phyloP scores from a whole-genome alignment of 495 filamentous ascomycete species.

The Aspergillus avenaceus region DNA sequence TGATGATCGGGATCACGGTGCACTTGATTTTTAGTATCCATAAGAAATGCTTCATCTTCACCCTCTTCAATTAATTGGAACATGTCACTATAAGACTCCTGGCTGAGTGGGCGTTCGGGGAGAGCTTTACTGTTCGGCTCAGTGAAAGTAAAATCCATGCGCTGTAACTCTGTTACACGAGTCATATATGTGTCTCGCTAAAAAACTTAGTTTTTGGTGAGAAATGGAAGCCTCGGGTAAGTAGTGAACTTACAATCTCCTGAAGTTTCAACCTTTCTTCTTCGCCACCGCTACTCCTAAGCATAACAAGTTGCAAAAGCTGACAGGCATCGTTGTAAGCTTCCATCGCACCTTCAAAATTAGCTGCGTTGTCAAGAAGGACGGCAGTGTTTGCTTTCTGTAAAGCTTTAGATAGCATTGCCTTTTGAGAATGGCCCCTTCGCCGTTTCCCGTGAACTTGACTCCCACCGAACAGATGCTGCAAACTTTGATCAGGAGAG shows the following conservation, averaged over 20 bases:
- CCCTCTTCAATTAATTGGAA: conserved; percentile 45
- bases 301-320: conserved; percentile 81
- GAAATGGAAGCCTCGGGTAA: not conserved
- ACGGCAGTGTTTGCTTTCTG: conserved; percentile 96
- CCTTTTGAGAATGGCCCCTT: conserved; percentile 66
- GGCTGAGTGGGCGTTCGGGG: conserved; percentile 72
- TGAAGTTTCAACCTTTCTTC: conserved; percentile 79
- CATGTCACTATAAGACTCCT: conserved; percentile 54
- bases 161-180: conserved; percentile 78
- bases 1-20: conserved; percentile 19
- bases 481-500: not conserved
- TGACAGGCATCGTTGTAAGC: conserved; percentile 88
- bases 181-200: conserved; percentile 85
- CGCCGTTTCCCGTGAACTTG: conserved; percentile 31
- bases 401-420: conserved; percentile 87
- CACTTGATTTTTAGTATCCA: conserved; percentile 1
- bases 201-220: conserved; percentile 14
- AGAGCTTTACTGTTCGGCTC: conserved; percentile 62
- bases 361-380: conserved; percentile 88
- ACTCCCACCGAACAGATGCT: conserved; percentile 17
- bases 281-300: conserved; percentile 73
- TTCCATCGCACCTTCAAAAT: conserved; percentile 86
- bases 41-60: conserved; percentile 28
- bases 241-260: conserved; percentile 68
- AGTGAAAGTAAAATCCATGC: conserved; percentile 57